Evolutionary conservation across 108 stramenopile species (phyloP).

Genomic region (Skeletonema potamos): DNA sequence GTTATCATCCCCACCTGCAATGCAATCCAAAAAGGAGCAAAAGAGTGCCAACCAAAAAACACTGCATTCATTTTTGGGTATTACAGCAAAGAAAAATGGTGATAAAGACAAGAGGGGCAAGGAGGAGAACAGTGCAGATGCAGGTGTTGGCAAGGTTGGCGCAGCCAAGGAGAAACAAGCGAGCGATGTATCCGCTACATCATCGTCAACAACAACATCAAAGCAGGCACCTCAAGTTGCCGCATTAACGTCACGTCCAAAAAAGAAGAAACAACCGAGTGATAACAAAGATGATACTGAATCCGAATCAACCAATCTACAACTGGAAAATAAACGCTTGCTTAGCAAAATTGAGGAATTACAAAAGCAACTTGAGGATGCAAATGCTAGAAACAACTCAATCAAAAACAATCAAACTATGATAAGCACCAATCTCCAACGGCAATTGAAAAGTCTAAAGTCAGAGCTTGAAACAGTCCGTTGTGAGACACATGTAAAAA

Average conservation of each 20-base stretch:
- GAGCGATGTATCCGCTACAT: neutral
- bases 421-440: conserved; percentile 60
- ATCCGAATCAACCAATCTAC: neutral
- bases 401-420: conserved; percentile 79
- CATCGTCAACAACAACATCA: neutral
- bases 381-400: conserved; percentile 30
- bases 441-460: conserved; percentile 23
- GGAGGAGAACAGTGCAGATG: neutral
- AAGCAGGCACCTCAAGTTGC: neutral
- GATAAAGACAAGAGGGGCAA: neutral
- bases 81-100: neutral
- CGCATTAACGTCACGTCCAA: neutral
- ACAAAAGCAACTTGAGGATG: conserved; percentile 29
- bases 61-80: conserved; percentile 22
- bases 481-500: conserved; percentile 1
- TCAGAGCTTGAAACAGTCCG: conserved; percentile 16
- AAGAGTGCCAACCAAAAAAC: conserved; percentile 5
- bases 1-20: conserved; percentile 7
- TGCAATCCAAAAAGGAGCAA: conserved; percentile 6
- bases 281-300: neutral
- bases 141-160: neutral
- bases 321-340: neutral
- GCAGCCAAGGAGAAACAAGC: neutral
- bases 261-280: neutral
- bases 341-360: conserved; percentile 4